Base-by-base conservation (phyloP, 75 land plant genomes). In the Adiantum capillusveneris region DNA sequence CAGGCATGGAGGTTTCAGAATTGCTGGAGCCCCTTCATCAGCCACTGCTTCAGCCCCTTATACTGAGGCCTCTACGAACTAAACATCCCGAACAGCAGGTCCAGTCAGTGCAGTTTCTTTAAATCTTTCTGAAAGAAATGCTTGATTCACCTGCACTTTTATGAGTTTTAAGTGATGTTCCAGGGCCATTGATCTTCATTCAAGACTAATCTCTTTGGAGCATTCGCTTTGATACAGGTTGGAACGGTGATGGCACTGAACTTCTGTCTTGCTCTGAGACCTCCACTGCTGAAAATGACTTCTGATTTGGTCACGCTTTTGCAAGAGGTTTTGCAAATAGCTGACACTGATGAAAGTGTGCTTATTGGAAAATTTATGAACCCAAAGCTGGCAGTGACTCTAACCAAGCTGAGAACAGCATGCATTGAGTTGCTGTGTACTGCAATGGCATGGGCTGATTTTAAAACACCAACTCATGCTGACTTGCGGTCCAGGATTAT, bases 391-490 rank as follows among this genome's bases (percentile, higher is more conserved):
- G 86, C 86, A 18, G 72, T 79, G 25, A 90, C 92, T 12, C 66
- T 90, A 34, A 84, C 79, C 55, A 90, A 84, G 56, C 89, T 95
- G 27, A 85, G 97, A 50, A 95, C 97, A 34, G 99, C 87, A 28
- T 90, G 99, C 74, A 95, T 95, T 65, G 99, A 90, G 67, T 77
- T 95, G 54, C 80, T 95, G n/a, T 95, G 99, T 56, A 95, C 99
- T 29, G 88, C 99, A 41, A 95, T 95, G 99, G 92, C 99, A 41
- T 95, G 99, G 99, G 73, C 86, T 41, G 99, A 95, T 60, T 85
- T 95, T 50, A 90, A 84, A 67, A 84, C 88, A 17, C 77, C 65
- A 56, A 77, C 65, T 65, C 86, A 90, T 73, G 50, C 81, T 58
- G 99, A 95, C 22, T 57, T 95, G 59, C 91, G 99, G 49, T 82